Percentiles rank a stretch among this genome's conserved stretches.
Evolutionary conservation across 345 rosid species (phyloP).

Genomic region (Boechera stricta): DNA sequence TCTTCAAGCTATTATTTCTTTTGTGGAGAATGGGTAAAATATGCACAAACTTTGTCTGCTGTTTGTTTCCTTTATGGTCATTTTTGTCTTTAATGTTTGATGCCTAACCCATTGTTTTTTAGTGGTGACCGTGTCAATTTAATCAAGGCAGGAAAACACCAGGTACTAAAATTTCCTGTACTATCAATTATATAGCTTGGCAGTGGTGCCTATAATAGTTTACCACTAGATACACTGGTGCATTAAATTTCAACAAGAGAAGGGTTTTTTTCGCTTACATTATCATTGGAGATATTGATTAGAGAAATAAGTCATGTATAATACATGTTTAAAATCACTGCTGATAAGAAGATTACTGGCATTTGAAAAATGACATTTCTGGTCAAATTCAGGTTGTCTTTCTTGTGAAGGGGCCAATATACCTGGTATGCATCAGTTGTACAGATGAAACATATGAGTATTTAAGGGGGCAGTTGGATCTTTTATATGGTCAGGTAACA

Average conservation of each 20-base stretch:
- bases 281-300: slow-evolving; percentile 9
- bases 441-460: slow-evolving; percentile 95
- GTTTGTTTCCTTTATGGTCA: slow-evolving; percentile 8
- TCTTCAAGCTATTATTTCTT: slow-evolving; percentile 97
- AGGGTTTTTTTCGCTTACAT: slow-evolving; percentile 3
- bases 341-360: background rate
- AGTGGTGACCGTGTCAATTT: slow-evolving; percentile 84
- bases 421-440: slow-evolving; percentile 96
- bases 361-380: background rate
- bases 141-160: slow-evolving; percentile 91
- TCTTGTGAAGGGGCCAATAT: slow-evolving; percentile 98
- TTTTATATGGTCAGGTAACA: slow-evolving; percentile 95
- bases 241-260: background rate
- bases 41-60: slow-evolving; percentile 34
- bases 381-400: slow-evolving; percentile 74
- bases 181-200: background rate
- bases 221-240: background rate
- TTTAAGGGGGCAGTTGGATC: slow-evolving; percentile 86
- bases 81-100: slow-evolving; percentile 13
- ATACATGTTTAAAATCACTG: background rate
- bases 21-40: slow-evolving; percentile 89
- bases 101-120: slow-evolving; percentile 43
- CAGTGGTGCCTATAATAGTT: background rate
- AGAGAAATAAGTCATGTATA: background rate
- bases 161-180: slow-evolving; percentile 53